Percentiles rank a stretch among this genome's conserved stretches.
phyloP scores from a whole-genome alignment of 208 protist genomes.

The Leishmania tarentolae region DNA sequence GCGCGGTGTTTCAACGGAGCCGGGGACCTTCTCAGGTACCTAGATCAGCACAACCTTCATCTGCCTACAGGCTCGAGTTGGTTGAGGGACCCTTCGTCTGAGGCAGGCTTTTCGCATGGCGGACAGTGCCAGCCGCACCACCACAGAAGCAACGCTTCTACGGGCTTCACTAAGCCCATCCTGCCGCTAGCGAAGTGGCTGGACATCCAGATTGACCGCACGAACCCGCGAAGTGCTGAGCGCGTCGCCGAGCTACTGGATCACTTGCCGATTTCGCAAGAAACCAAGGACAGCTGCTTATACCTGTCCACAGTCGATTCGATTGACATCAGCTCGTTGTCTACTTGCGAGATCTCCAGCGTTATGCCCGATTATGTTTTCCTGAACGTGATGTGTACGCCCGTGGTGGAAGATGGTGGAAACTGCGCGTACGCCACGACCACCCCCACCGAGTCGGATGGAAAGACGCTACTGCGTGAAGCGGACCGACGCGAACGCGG shows the following conservation, averaged over 20 bases:
- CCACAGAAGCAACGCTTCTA: neutral
- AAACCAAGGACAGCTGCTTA: constrained; percentile 64
- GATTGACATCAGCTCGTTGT: constrained; percentile 31
- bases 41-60: constrained; percentile 34
- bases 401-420: constrained; percentile 24
- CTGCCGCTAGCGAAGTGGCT: constrained; percentile 71
- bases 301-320: constrained; percentile 66
- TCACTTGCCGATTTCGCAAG: constrained; percentile 61
- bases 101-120: neutral
- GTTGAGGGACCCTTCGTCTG: neutral
- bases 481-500: neutral
- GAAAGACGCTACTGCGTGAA: neutral
- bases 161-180: neutral
- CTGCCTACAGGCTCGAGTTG: constrained; percentile 31
- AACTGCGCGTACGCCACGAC: neutral
- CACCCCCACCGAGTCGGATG: neutral
- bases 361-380: constrained; percentile 68
- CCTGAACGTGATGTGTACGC: constrained; percentile 77
- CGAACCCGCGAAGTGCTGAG: constrained; percentile 27
- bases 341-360: constrained; percentile 21
- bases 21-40: constrained; percentile 52
- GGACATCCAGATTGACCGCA: constrained; percentile 69
- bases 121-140: neutral
- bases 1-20: constrained; percentile 58
- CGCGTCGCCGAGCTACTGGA: constrained; percentile 54